phyloP scores from a whole-genome alignment of 345 rosid species.

The Populus alba region DNA sequence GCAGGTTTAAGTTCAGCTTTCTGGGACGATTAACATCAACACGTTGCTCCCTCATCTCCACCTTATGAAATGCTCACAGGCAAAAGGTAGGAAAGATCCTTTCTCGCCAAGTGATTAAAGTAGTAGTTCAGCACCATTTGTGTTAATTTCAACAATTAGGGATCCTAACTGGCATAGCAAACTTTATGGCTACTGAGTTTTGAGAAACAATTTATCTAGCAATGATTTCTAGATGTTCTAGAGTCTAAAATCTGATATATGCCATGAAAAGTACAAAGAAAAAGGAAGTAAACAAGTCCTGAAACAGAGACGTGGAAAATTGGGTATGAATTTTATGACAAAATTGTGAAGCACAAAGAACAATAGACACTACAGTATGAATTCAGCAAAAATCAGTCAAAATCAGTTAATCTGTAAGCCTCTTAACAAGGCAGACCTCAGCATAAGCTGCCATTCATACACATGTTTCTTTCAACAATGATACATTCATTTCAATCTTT shows the following conservation, averaged over 20 bases:
- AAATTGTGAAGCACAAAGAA: slow-evolving; percentile 19
- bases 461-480: slow-evolving; percentile 12
- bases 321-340: background rate
- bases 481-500: slow-evolving; percentile 9
- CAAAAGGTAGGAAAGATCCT: slow-evolving; percentile 9
- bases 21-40: slow-evolving; percentile 40
- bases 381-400: slow-evolving; percentile 6
- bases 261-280: too few relatives aligned
- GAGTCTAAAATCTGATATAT: background rate
- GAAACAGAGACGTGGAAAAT: background rate
- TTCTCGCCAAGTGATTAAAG: slow-evolving; percentile 5
- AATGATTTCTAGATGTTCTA: too few relatives aligned
- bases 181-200: background rate
- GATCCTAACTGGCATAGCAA: background rate
- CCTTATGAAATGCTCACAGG: slow-evolving; percentile 49
- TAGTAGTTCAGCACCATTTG: background rate
- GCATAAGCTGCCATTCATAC: slow-evolving; percentile 19
- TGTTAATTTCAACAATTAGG: slow-evolving; percentile 10
- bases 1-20: slow-evolving; percentile 68
- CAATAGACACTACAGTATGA: slow-evolving; percentile 12
- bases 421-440: slow-evolving; percentile 13
- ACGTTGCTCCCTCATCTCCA: slow-evolving; percentile 15
- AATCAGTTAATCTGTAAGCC: slow-evolving; percentile 2
- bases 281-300: too few relatives aligned
- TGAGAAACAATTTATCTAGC: background rate